Evolutionary conservation across 148 eudicot genomes (phyloP), one percentile per base, ranked within the genome.

Genomic region (Vaccinium myrtillus): DNA sequence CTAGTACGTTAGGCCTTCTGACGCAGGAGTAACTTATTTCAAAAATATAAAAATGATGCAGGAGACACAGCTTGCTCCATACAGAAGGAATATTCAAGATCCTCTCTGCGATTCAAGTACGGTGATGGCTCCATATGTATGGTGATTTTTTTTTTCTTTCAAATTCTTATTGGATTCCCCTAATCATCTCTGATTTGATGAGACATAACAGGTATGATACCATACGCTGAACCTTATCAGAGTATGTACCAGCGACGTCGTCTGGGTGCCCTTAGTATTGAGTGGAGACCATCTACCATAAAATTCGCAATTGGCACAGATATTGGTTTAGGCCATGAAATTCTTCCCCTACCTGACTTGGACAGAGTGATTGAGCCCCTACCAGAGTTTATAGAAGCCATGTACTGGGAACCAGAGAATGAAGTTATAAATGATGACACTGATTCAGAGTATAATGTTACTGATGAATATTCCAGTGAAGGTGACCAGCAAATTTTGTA

Each of bases 171-270:
- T 81, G 61, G 18, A 83, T 49, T 25, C n/a, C 27, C 27, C 49
- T 27, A 51, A 25, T 71, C 15, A 77, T 39, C 14, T 55, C 43
- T 81, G 15, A n/a, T 30, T 75, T 30, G 61, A 80, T 87, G 83
- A 8, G 27, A 75, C 58, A 84, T 83, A 56, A 39, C 89, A 97
- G 99, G 95, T 91, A 90, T 97, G 99, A 88, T 94, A 81, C 99
- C 99, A 55, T 97, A 97, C 83, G 87, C 94, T 23, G 99, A 97
- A 88, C 98, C 99, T 50, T 97, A 94, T 87, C 99, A 97, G 87
- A 95, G 94, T 84, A 90, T 82, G 85, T 97, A 94, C 81, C 99
- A 97, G 88, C 91, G 90, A 23, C 96, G 93, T 25, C 94, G 99
- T 83, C 90, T 95, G 21, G 98, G 98, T 81, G 94, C 92, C 63